These are phyloP conservation scores for Paecilomyces sp. DNA, from an alignment of 2,329 filamentous ascomycete genomes.

Conservation along the genomic window DNA sequence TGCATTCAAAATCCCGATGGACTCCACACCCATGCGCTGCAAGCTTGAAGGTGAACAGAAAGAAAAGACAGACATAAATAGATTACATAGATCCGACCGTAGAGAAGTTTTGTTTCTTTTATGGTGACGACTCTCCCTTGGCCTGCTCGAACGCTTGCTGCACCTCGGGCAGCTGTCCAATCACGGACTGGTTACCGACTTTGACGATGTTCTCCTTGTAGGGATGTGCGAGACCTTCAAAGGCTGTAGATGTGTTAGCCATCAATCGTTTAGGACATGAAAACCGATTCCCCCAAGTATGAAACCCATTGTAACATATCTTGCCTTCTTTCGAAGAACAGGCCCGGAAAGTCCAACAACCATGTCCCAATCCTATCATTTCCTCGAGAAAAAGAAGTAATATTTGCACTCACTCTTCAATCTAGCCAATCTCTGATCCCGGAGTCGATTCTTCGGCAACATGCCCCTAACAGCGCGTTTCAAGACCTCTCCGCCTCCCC, in stretches of 20 bases:
- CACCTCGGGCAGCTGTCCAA: conserved; percentile 28
- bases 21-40: conserved; percentile 36
- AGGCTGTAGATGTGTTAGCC: conserved; percentile 46
- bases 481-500: conserved; percentile 86
- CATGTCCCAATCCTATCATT: neutral
- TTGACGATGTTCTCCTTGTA: conserved; percentile 82
- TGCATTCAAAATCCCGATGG: conserved; percentile 10
- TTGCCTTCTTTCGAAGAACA: neutral
- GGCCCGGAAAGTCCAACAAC: neutral
- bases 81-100: conserved; percentile 4
- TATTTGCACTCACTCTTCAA: conserved; percentile 58
- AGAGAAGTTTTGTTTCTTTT: neutral
- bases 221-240: conserved; percentile 86
- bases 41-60: conserved; percentile 9
- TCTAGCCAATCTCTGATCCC: conserved; percentile 78
- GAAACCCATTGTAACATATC: neutral
- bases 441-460: conserved; percentile 91
- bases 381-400: conserved; percentile 1
- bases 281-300: neutral
- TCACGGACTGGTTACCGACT: conserved; percentile 52
- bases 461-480: conserved; percentile 91
- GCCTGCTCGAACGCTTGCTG: conserved; percentile 28
- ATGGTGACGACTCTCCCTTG: conserved; percentile 9
- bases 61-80: conserved; percentile 6
- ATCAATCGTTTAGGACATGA: neutral